Percentiles rank a stretch among this genome's conserved stretches.
These are phyloP conservation scores for Lachancea fermentati DNA, from an alignment of 805 yeast genomes.

Conservation along the genomic window DNA sequence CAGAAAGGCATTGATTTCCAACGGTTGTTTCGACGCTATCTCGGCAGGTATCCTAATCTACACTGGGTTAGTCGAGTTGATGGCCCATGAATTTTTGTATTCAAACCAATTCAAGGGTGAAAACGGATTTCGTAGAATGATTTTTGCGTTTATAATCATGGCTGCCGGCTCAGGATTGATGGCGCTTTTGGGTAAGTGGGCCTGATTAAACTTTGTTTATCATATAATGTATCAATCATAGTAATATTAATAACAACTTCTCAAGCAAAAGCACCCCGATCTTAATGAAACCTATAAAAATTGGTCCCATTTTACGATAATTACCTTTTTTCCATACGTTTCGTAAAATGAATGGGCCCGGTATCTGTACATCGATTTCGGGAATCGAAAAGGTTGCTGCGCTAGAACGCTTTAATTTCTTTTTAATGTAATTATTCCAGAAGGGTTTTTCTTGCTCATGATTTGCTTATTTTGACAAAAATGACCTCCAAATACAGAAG, in stretches of 20 bases:
- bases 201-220: slow-evolving; percentile 36
- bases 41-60: slow-evolving; percentile 75
- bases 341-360: too few species aligned
- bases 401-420: too few species aligned
- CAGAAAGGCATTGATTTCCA: slow-evolving; percentile 53
- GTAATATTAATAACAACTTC: too few species aligned
- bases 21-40: slow-evolving; percentile 69
- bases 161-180: slow-evolving; percentile 65
- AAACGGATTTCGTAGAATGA: slow-evolving; percentile 46
- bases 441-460: too few species aligned
- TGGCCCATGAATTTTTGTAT: slow-evolving; percentile 61
- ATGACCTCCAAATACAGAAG: not conserved
- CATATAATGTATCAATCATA: too few species aligned
- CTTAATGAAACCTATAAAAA: too few species aligned
- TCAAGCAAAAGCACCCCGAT: not conserved
- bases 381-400: too few species aligned
- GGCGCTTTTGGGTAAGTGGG: slow-evolving; percentile 77
- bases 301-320: too few species aligned
- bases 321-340: too few species aligned
- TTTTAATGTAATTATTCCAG: too few species aligned
- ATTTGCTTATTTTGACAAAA: too few species aligned
- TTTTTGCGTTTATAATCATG: slow-evolving; percentile 37
- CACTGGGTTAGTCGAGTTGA: slow-evolving; percentile 70
- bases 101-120: slow-evolving; percentile 55
- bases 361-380: too few species aligned